Base-by-base conservation (phyloP, 768 basidiomycete species). In the Lentinula raphanica region DNA sequence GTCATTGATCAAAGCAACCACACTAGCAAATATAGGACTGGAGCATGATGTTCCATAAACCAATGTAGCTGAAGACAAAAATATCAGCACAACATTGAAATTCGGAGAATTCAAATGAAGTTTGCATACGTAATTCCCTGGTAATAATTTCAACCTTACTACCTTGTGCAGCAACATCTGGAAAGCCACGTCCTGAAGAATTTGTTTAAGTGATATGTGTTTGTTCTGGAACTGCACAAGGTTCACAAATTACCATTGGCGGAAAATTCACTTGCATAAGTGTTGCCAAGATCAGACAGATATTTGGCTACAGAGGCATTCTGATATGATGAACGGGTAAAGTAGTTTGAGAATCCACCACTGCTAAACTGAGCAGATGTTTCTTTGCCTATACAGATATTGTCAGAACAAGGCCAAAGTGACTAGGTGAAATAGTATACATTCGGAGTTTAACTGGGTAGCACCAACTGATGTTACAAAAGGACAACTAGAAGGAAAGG, bases 401-500 rank as follows among this genome's bases (percentile, higher is more conserved):
- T n/a, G n/a, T n/a, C n/a, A n/a, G n/a, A n/a, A n/a, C n/a, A n/a
- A n/a, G n/a, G n/a, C n/a, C n/a, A n/a, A n/a, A n/a, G n/a, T n/a
- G n/a, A n/a, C n/a, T n/a, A n/a, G n/a, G n/a, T n/a, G n/a, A n/a
- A n/a, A n/a, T n/a, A n/a, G n/a, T n/a, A n/a, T n/a, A n/a, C n/a
- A n/a, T n/a, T n/a, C n/a, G n/a, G n/a, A 38, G 8, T 42, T 8
- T 21, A 42, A n/a, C 7, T 6, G 40, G 12, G 21, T 21, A 7
- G 21, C 40, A 42, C 15, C 17, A 42, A 42, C 15, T 2, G 40
- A 17, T 5, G 17, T 69, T 32, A 65, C 27, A 59, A 62, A 76
- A 48, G 76, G 76, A 58, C 76, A 85, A 0, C 74, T 63, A 15
- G 79, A 71, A 9, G 83, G 83, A 71, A 85, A 85, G 67, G 75